Percentiles rank a stretch among this genome's conserved stretches.
These are phyloP conservation scores for Fraxinus americana DNA, from an alignment of 257 asterid genomes.

Conservation along the genomic window DNA sequence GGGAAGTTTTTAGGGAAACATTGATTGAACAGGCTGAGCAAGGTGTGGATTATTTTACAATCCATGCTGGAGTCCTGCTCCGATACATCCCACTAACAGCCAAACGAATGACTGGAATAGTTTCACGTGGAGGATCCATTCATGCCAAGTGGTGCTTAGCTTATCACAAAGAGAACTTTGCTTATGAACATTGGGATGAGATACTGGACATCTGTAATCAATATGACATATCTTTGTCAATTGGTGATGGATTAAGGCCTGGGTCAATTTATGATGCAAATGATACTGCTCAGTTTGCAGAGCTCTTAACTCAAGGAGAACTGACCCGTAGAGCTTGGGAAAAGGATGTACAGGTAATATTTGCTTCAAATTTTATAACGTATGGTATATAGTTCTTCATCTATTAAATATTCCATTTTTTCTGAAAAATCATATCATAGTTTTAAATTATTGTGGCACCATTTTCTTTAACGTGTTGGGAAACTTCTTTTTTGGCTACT, in stretches of 20 bases:
- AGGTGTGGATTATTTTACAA: slow-evolving; percentile 95
- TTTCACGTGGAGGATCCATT: slow-evolving; percentile 95
- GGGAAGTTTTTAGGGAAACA: slow-evolving; percentile 91
- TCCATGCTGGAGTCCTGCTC: slow-evolving; percentile 92
- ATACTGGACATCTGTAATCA: slow-evolving; percentile 91
- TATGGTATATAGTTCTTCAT: background rate
- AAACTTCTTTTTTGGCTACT: background rate
- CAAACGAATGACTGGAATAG: slow-evolving; percentile 90
- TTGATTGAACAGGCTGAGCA: slow-evolving; percentile 97
- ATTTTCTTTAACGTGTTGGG: background rate
- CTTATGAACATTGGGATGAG: slow-evolving; percentile 98
- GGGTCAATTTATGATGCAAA: slow-evolving; percentile 96
- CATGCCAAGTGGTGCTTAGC: slow-evolving; percentile 98
- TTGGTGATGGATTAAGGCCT: slow-evolving; percentile 96
- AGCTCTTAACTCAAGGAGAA: slow-evolving; percentile 94
- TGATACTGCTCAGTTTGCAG: slow-evolving; percentile 93
- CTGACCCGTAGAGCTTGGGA: slow-evolving; percentile 94
- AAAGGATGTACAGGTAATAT: slow-evolving; percentile 86
- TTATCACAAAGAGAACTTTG: slow-evolving; percentile 91
- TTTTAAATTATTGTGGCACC: background rate
- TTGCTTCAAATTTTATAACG: background rate
- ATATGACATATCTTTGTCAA: slow-evolving; percentile 83
- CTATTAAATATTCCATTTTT: background rate
- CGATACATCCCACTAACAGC: slow-evolving; percentile 93
- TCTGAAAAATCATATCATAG: background rate